Percentiles rank a stretch among this genome's conserved stretches.
phyloP scores from a whole-genome alignment of 768 basidiomycete species.

The Suillus decipiens region DNA sequence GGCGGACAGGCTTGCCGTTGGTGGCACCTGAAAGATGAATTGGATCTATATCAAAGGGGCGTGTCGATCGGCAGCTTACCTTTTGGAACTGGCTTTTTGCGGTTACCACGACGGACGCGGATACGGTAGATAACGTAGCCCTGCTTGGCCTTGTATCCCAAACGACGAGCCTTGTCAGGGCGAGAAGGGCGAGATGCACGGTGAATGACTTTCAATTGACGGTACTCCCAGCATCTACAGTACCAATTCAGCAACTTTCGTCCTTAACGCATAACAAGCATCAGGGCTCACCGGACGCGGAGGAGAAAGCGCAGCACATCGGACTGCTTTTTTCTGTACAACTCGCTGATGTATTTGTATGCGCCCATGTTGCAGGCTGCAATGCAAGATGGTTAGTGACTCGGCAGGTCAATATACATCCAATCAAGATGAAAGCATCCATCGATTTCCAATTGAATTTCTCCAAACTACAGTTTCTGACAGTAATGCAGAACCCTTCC shows the following conservation, averaged over 20 bases:
- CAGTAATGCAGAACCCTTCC: neutral
- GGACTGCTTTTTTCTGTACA: constrained; percentile 98
- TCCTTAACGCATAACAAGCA: neutral
- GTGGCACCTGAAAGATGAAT: constrained; percentile 70
- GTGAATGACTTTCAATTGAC: constrained; percentile 97
- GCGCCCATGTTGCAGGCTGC: constrained; percentile 76
- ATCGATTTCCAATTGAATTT: constrained; percentile 7
- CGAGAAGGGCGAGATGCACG: constrained; percentile 97
- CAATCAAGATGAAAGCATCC: constrained; percentile 18
- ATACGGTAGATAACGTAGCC: constrained; percentile 98
- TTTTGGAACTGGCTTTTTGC: constrained; percentile 98
- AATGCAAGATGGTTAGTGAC: constrained; percentile 21
- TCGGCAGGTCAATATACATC: constrained; percentile 12
- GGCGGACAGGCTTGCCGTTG: constrained; percentile 98
- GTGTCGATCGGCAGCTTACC: constrained; percentile 48
- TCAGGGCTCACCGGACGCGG: constrained; percentile 77
- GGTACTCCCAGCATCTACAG: constrained; percentile 94
- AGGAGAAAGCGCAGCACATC: constrained; percentile 97
- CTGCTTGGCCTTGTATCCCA: constrained; percentile 99
- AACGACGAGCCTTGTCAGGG: constrained; percentile 97
- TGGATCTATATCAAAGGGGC: constrained; percentile 6
- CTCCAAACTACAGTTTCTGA: constrained; percentile 1
- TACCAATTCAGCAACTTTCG: constrained; percentile 12
- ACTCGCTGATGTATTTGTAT: constrained; percentile 95
- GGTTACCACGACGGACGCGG: constrained; percentile 96